These are phyloP conservation scores for Crithidia brevicula DNA, from an alignment of 208 protist genomes.

Conservation along the genomic window DNA sequence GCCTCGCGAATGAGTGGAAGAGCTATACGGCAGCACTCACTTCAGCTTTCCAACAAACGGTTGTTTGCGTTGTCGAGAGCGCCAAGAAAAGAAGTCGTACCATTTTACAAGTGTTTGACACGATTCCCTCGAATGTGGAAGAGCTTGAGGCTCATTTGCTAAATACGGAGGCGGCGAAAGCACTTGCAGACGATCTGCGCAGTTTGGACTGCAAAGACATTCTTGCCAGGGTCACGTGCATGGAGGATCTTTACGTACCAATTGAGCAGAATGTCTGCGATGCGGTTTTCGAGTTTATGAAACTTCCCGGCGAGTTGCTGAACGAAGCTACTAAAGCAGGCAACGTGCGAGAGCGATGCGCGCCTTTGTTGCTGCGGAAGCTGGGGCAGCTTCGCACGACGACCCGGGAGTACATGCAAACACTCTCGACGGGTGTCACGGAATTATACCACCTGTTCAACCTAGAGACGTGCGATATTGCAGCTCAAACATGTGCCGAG, in stretches of 20 bases:
- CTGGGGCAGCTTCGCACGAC: constrained; percentile 50
- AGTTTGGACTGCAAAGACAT: constrained; percentile 49
- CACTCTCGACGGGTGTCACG: constrained; percentile 72
- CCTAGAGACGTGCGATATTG: constrained; percentile 86
- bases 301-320: constrained; percentile 49
- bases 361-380: constrained; percentile 57
- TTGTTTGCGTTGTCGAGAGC: constrained; percentile 33
- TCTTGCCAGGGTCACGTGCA: constrained; percentile 60
- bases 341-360: constrained; percentile 41
- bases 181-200: constrained; percentile 47
- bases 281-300: constrained; percentile 66
- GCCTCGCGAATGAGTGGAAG: constrained; percentile 62
- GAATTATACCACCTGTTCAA: constrained; percentile 88
- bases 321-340: constrained; percentile 36
- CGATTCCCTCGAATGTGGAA: constrained; percentile 59
- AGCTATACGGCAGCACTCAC: constrained; percentile 59
- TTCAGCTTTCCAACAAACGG: constrained; percentile 38
- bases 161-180: constrained; percentile 44
- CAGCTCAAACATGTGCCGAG: constrained; percentile 83
- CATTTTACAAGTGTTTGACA: constrained; percentile 42
- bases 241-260: constrained; percentile 69
- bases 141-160: constrained; percentile 70
- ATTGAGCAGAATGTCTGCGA: constrained; percentile 60
- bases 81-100: constrained; percentile 47
- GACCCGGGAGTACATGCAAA: constrained; percentile 57